Percentiles rank a stretch among this genome's conserved stretches.
These are phyloP conservation scores for Phaffia australis DNA, from an alignment of 768 basidiomycete genomes.

Conservation along the genomic window DNA sequence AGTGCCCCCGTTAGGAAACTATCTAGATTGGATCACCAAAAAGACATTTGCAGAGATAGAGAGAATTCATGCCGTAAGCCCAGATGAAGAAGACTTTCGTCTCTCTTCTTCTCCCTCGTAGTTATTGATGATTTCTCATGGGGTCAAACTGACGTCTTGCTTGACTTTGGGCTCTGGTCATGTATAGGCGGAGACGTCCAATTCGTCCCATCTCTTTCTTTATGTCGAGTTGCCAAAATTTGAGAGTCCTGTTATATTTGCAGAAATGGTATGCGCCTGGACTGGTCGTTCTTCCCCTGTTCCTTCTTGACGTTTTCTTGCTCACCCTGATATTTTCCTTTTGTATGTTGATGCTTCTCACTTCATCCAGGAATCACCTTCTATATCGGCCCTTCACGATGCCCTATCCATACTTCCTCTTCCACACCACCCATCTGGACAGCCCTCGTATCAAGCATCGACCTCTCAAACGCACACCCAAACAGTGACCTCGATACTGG, in stretches of 20 bases:
- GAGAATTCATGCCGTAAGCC: conserved; percentile 73
- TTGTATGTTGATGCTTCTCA: not conserved
- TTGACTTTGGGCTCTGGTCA: not conserved
- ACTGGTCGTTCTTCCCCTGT: not conserved
- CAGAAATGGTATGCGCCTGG: conserved; percentile 59
- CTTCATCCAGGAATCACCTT: conserved; percentile 8
- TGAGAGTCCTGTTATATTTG: conserved; percentile 93
- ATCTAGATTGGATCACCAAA: conserved; percentile 92
- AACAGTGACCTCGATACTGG: too few relatives aligned
- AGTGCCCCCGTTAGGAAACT: too few relatives aligned
- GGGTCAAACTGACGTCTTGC: not conserved
- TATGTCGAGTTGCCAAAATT: conserved; percentile 94
- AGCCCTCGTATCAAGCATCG: conserved; percentile 19
- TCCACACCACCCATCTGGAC: conserved; percentile 31
- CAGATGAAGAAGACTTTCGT: not conserved
- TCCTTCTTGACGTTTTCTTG: not conserved
- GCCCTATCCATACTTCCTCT: conserved; percentile 28
- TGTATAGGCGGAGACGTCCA: conserved; percentile 71
- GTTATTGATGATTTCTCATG: not conserved
- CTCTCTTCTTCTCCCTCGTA: not conserved
- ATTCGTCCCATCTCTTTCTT: conserved; percentile 86
- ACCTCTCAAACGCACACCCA: conserved; percentile 19
- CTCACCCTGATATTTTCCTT: not conserved
- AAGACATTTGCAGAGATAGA: conserved; percentile 90
- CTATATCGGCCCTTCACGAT: not conserved